Evolutionary conservation across 176 grass and related monocot species (phyloP).

Genomic region (Oryza australiensis): DNA sequence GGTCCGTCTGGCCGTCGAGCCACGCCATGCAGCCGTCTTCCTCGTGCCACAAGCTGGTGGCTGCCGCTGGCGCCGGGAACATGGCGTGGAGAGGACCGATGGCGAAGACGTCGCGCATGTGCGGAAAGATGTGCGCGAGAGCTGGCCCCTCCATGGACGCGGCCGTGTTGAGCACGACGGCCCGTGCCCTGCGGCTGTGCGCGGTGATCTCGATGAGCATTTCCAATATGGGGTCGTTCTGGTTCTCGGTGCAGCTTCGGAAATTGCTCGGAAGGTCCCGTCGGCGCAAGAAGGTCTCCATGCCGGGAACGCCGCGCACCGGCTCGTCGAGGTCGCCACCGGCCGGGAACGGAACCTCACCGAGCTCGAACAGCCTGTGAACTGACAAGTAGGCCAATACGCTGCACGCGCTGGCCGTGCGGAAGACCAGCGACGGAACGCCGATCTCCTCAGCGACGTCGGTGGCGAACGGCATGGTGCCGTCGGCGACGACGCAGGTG

Average conservation of each 20-base stretch:
- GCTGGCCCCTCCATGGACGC: background rate
- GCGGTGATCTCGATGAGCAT: background rate
- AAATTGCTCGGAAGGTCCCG: slow-evolving; percentile 2
- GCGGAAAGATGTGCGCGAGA: background rate
- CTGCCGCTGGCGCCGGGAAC: background rate
- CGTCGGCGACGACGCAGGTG: slow-evolving; percentile 37
- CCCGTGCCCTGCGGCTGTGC: background rate
- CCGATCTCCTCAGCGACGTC: slow-evolving; percentile 40
- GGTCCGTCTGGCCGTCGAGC: slow-evolving; percentile 46
- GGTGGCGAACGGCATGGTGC: slow-evolving; percentile 31
- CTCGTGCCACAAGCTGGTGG: slow-evolving; percentile 42
- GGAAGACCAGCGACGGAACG: slow-evolving; percentile 19
- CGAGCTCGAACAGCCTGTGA: slow-evolving; percentile 24
- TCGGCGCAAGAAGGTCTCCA: slow-evolving; percentile 38
- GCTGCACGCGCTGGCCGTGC: slow-evolving; percentile 21
- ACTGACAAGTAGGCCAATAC: slow-evolving; percentile 41
- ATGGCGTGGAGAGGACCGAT: slow-evolving; percentile 10
- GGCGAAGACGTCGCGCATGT: background rate
- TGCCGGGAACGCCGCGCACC: slow-evolving; percentile 33
- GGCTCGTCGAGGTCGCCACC: slow-evolving; percentile 27
- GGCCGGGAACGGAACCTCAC: slow-evolving; percentile 34
- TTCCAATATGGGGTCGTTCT: background rate
- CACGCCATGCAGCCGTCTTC: slow-evolving; percentile 41
- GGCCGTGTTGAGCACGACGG: background rate
- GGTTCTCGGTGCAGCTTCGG: background rate